Percentiles rank a stretch among this genome's conserved stretches.
Evolutionary conservation across 208 protist genomes (phyloP).

Genomic region (Trypanosoma scelopori): DNA sequence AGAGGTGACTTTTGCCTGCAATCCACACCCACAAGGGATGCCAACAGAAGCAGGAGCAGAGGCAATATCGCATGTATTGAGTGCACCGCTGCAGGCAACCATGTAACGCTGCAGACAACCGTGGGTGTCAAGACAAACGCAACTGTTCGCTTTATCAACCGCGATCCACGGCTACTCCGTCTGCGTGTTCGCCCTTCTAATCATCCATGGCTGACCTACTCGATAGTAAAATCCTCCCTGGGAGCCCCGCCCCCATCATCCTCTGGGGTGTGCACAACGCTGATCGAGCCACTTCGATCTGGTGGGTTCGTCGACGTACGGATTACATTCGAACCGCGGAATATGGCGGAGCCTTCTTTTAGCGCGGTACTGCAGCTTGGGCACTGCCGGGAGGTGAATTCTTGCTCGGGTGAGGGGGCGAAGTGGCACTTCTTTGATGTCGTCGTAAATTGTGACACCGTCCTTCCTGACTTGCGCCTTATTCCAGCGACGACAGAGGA

Average conservation of each 20-base stretch:
- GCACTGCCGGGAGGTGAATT: conserved; percentile 73
- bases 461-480: conserved; percentile 58
- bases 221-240: conserved; percentile 33
- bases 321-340: conserved; percentile 62
- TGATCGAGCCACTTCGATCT: conserved; percentile 42
- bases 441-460: conserved; percentile 54
- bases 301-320: conserved; percentile 85
- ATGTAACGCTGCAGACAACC: conserved; percentile 40
- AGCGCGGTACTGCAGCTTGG: conserved; percentile 57
- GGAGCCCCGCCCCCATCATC: conserved; percentile 29
- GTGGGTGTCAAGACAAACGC: conserved; percentile 28
- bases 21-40: too few species aligned
- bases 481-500: conserved; percentile 15
- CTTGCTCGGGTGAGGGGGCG: conserved; percentile 55
- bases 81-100: conserved; percentile 46
- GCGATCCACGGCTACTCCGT: conserved; percentile 46
- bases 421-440: conserved; percentile 80
- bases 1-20: too few species aligned
- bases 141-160: conserved; percentile 75
- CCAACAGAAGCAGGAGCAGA: not conserved
- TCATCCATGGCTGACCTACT: conserved; percentile 74
- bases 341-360: conserved; percentile 46
- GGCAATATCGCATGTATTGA: conserved; percentile 32
- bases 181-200: conserved; percentile 61
- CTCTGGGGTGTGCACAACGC: not conserved